Conservation (phyloP, 805 yeast species). For the Spathaspora hagerdaliae region DNA sequence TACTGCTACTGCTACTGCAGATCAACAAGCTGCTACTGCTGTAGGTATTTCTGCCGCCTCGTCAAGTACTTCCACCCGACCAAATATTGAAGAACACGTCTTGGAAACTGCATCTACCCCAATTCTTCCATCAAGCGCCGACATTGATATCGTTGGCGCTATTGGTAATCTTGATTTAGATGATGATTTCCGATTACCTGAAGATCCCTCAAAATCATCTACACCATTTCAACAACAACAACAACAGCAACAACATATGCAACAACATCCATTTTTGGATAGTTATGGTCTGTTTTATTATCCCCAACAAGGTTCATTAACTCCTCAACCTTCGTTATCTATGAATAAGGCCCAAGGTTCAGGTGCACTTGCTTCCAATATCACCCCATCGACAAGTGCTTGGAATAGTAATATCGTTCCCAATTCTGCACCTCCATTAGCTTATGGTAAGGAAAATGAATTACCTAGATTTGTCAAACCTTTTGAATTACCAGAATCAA, state of each 20-base stretch:
- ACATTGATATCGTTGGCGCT: slow-evolving; percentile 46
- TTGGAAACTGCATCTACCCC: too few relatives aligned
- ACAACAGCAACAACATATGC: not conserved
- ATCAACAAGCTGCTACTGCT: slow-evolving; percentile 1
- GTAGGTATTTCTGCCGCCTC: too few relatives aligned
- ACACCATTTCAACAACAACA: slow-evolving; percentile 2
- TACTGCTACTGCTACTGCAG: slow-evolving; percentile 6
- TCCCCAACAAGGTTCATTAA: slow-evolving; percentile 21
- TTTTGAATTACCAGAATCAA: slow-evolving; percentile 16
- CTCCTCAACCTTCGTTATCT: slow-evolving; percentile 15
- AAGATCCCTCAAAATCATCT: slow-evolving; percentile 9
- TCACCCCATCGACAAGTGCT: slow-evolving; percentile 29
- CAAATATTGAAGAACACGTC: too few relatives aligned
- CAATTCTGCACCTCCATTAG: slow-evolving; percentile 27
- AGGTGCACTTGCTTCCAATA: slow-evolving; percentile 1
- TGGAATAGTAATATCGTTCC: slow-evolving; percentile 32
- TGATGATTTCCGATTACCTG: slow-evolving; percentile 19
- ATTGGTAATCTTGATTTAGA: slow-evolving; percentile 44
- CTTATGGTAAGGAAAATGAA: slow-evolving; percentile 11
- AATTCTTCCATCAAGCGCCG: slow-evolving; percentile 4
- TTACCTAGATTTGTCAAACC: slow-evolving; percentile 8
- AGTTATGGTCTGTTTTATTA: slow-evolving; percentile 1
- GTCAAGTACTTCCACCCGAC: too few relatives aligned
- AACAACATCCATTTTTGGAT: not conserved
- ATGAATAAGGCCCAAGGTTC: not conserved